phyloP scores from a whole-genome alignment of 2,329 filamentous ascomycete species.

The Xylariaceae sp. region DNA sequence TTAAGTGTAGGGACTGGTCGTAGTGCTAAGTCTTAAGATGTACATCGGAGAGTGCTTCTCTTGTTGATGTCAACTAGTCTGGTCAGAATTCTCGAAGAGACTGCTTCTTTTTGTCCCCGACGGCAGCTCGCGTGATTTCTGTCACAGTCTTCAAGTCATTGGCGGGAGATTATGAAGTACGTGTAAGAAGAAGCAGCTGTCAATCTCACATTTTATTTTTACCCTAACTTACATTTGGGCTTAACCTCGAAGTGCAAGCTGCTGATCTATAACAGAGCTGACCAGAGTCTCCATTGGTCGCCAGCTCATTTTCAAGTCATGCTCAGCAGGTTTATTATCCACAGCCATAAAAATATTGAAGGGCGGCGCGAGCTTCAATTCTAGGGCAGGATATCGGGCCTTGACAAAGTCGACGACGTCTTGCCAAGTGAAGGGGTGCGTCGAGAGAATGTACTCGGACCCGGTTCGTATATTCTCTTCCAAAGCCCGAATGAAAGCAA shows the following conservation, averaged over 20 bases:
- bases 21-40: too few species aligned
- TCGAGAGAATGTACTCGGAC: background rate
- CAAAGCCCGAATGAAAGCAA: background rate
- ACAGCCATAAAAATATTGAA: background rate
- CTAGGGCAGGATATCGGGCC: background rate
- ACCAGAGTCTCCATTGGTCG: background rate
- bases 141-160: too few species aligned
- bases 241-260: background rate
- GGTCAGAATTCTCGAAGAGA: too few species aligned
- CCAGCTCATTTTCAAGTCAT: background rate
- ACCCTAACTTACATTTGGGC: too few species aligned
- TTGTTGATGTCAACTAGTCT: too few species aligned
- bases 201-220: too few species aligned
- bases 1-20: too few species aligned
- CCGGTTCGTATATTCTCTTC: background rate
- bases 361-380: background rate
- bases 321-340: background rate
- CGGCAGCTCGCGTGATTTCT: too few species aligned
- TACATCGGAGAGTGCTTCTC: too few species aligned
- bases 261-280: background rate
- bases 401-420: background rate
- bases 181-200: too few species aligned
- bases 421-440: background rate
- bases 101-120: too few species aligned
- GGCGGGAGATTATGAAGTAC: too few species aligned